Evolutionary conservation across 306 rosid species (phyloP), one percentile per base, ranked within the genome.

Genomic region (Cucumis hystrix): DNA sequence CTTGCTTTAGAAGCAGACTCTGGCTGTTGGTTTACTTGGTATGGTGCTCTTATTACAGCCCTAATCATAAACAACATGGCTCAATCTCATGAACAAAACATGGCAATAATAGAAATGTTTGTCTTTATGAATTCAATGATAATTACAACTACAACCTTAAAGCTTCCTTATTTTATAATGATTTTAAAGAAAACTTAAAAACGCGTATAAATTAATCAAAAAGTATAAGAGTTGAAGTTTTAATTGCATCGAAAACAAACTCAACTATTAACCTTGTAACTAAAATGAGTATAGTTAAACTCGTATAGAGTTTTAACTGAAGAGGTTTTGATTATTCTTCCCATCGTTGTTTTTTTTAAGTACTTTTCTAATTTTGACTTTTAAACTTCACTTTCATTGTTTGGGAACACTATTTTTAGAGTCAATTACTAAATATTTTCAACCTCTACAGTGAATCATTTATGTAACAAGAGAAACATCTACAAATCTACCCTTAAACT

Each of bases 31-130:
- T 84, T 84, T 77, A 89, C 41, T 77, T 84, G 92, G 77, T 87
- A 90, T 16, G 98, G 96, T 16, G 87, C 91, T 86, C 80, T 87
- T 1, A 88, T 85, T 37, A 80, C 84, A 16, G 86, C 91, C 87
- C 98, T 91, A 82, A 55, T 18, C 21, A 70, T 56, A 8, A 30
- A 18, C 23, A 41, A 54, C 17, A 17, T 1, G 2, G 9, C 6
- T 9, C 63, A 54, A 28, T 33, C n/a, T 10, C 45, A 52, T 0
- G 20, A 51, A 8, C 17, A 12, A 59, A 60, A 55, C 12, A 47
- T 43, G 49, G 0, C 49, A 6, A 52, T 1, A 49, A 49, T 14
- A 49, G 1, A 47, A 52, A 16, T 0, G 2, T 3, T 33, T 1
- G 9, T 5, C 8, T 0, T 16, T 5, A 16, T 4, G 17, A 15